These are phyloP conservation scores for Somion occarium DNA, from an alignment of 1,284 basidiomycete genomes.

Conservation along the genomic window DNA sequence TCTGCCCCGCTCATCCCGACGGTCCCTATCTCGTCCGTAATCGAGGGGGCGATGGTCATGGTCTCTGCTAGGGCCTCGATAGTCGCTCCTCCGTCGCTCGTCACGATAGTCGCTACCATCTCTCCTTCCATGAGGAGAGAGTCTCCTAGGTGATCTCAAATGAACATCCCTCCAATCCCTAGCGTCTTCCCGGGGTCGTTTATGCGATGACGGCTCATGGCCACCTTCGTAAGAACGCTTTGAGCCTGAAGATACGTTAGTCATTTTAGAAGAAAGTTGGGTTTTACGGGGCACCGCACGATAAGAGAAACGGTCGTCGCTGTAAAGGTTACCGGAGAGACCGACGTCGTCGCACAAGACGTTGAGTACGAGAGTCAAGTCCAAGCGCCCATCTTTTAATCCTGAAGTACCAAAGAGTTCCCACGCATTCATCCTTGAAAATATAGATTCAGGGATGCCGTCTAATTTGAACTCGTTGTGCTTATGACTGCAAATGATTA, in stretches of 20 bases:
- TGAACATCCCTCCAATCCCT: slow-evolving; percentile 78
- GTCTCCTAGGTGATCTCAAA: slow-evolving; percentile 36
- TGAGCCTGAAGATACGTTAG: slow-evolving; percentile 78
- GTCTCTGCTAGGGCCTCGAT: slow-evolving; percentile 30
- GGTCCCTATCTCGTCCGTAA: slow-evolving; percentile 33
- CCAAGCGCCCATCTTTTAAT: no score
- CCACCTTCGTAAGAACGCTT: slow-evolving; percentile 71
- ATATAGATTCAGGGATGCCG: no score
- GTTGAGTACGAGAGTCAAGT: background rate
- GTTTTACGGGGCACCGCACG: slow-evolving; percentile 79
- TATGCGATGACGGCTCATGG: slow-evolving; percentile 41
- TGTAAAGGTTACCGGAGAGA: slow-evolving; percentile 8
- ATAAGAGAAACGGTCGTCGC: slow-evolving; percentile 35
- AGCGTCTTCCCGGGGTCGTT: slow-evolving; percentile 54
- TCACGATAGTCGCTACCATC: slow-evolving; percentile 27
- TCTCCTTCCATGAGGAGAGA: slow-evolving; percentile 32
- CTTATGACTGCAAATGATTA: no score
- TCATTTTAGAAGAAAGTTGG: slow-evolving; percentile 58
- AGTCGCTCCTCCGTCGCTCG: slow-evolving; percentile 28
- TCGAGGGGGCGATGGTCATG: slow-evolving; percentile 33
- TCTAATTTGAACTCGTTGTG: no score
- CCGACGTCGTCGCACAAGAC: slow-evolving; percentile 4
- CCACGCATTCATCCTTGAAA: no score
- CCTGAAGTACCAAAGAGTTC: no score
- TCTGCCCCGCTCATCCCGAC: slow-evolving; percentile 29